These are phyloP conservation scores for Warburgia ugandensis DNA, from an alignment of 164 flowering plant genomes.

Conservation along the genomic window DNA sequence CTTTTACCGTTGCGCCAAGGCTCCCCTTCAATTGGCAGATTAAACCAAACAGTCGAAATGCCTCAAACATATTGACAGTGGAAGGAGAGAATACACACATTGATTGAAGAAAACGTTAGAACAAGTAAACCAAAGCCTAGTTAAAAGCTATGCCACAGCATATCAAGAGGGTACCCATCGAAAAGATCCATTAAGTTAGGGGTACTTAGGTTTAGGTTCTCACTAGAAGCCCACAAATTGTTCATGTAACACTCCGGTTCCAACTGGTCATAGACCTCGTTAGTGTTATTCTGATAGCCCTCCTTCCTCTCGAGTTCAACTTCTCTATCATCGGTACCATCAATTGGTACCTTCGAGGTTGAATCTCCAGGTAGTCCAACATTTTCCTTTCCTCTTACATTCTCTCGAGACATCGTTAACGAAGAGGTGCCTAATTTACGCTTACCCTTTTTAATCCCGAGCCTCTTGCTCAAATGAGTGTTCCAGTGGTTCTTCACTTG, in stretches of 20 bases:
- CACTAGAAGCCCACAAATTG: conserved; percentile 10
- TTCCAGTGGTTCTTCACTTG: too few relatives aligned
- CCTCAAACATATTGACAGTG: too few relatives aligned
- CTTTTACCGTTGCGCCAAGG: too few relatives aligned
- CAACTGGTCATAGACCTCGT: not conserved
- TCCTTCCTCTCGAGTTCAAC: not conserved
- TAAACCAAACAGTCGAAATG: too few relatives aligned
- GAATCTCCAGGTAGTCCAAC: not conserved
- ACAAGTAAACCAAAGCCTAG: too few relatives aligned
- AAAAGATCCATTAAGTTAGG: conserved; percentile 12
- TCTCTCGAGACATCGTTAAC: not conserved
- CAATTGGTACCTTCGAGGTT: not conserved
- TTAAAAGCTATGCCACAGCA: conserved; percentile 14
- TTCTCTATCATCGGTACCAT: not conserved
- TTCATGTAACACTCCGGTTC: not conserved
- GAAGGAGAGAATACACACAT: too few relatives aligned
- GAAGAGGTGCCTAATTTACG: not conserved
- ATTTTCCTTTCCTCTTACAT: not conserved
- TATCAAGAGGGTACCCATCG: conserved; percentile 17
- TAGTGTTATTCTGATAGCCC: not conserved
- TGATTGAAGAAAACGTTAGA: too few relatives aligned
- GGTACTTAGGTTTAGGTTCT: conserved; percentile 4
- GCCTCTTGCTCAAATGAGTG: too few relatives aligned
- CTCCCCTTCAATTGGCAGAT: too few relatives aligned
- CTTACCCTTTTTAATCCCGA: too few relatives aligned